Base-by-base conservation (phyloP, 208 protist genomes). In the Trichomonas vaginalis region DNA sequence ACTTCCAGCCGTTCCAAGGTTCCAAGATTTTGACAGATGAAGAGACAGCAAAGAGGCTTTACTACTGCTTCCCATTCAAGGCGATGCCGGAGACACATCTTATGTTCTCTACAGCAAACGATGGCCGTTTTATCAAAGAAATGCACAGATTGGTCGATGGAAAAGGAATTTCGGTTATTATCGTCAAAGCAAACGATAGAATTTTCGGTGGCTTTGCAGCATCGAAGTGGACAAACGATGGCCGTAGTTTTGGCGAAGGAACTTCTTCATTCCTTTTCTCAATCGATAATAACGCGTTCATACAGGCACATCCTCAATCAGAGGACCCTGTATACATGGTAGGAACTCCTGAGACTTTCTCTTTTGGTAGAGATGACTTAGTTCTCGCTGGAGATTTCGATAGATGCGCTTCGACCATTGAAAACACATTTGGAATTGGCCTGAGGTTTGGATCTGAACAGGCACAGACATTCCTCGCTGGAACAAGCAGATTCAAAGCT, bases 11-110 rank as follows among this genome's bases (percentile, higher is more conserved):
- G 39, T 92, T 92, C 86, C 21, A 35, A 27, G 86, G 45, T 14
- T 48, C 45, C 15, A 0, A 9, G 0, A 92, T 92, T 3, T 39
- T 92, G 0, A 35, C 0, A 15, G 27, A n/a, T 4, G 0, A 12
- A 15, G 40, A 42, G 17, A 42, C 6, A 35, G 42, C 40, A 15
- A 92, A 35, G 40, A 45, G 40, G 27, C 32, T 92, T 14, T 92
- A 92, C 45, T 92, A 48, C 42, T 92, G 86, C 32, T 92, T 92
- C 86, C 86, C 86, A 48, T 92, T 92, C 86, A 92, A 51, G n/a
- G 86, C 86, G 17, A 23, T 42, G n/a, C 86, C 86, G 17, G 23
- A 92, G 37, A 92, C 86, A 39, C 86, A 92, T 92, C 45, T 92
- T 48, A 23, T 92, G 17, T 92, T 92, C 45, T 49, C 40, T 10